Evolutionary conservation across 306 rosid species (phyloP), one percentile per base, ranked within the genome.

Genomic region (Acacia confusa): DNA sequence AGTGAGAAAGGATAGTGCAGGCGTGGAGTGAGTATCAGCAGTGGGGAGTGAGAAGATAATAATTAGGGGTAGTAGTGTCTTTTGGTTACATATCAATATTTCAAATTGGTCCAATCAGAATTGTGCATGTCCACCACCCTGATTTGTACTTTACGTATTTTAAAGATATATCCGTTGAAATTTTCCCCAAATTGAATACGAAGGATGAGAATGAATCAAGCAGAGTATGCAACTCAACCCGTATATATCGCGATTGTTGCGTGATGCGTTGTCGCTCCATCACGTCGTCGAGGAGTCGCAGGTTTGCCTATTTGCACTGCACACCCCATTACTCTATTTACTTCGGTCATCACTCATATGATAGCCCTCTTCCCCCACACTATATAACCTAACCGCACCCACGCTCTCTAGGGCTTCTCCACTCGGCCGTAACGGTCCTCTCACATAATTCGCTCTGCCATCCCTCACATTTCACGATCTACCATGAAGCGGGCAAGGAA

Each of bases 401-500:
- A 4, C 55, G 0, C 45, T 8, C 45, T 41, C 45, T 41, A 41
- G 45, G 45, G 45, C 43, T 65, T 32, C 70, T 32, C 32, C 43
- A 7, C 43, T 1, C 6, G 36, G 71, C 24, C 45, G 22, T 15
- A 58, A 65, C 43, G 2, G n/a, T 28, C 4, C 70, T 28, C 40
- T 4, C 16, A 2, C 22, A 15, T 11, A 28, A 32, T 30, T 34
- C 45, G 0, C 45, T 32, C 71, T 14, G 44, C 2, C 12, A 66
- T 2, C 19, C 13, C 45, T 2, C 71, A 17, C 5, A 65, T 34
- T 32, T 65, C 24, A 7, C 19, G 48, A 82, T 48, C 73, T 77
- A 70, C 50, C 58, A 87, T 86, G 98, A 91, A 87, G 97, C 94
- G 94, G 43, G 75, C 88, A 77, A 88, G 92, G 89, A 88, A 88